A percentile compares a stretch with the other conserved stretches of the same genome.
Evolutionary conservation across 371 early-diverging fungal species (phyloP).

Genomic region (Haplosporangium sp.): DNA sequence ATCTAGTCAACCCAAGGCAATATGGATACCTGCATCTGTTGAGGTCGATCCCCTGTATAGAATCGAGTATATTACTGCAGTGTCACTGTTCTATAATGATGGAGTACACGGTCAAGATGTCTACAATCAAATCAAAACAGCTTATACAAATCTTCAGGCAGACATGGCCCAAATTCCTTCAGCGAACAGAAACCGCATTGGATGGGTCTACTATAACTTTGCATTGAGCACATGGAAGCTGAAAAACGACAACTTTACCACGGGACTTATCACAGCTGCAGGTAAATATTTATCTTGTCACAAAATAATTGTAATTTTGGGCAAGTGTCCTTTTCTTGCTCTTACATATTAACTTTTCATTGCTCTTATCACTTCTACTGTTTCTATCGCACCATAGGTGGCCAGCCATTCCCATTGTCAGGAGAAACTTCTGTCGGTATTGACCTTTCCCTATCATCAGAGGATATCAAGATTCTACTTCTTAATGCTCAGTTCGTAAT

Average conservation of each 20-base stretch:
- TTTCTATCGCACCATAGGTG: slow-evolving; percentile 10
- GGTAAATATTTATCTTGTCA: slow-evolving; percentile 16
- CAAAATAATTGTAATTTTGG: not conserved
- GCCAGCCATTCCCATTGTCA: slow-evolving; percentile 26
- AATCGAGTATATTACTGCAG: slow-evolving; percentile 26
- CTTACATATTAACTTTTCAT: no score
- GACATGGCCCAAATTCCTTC: slow-evolving; percentile 14
- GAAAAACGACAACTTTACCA: slow-evolving; percentile 19
- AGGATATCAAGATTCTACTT: slow-evolving; percentile 22
- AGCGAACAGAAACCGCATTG: slow-evolving; percentile 31
- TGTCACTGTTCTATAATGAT: slow-evolving; percentile 32
- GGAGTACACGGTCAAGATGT: not conserved
- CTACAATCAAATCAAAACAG: slow-evolving; percentile 14
- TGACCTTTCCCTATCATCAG: not conserved
- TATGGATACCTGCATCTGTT: slow-evolving; percentile 23
- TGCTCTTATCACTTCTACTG: not conserved
- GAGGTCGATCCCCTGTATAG: slow-evolving; percentile 28
- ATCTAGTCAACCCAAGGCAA: slow-evolving; percentile 10
- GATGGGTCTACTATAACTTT: slow-evolving; percentile 44
- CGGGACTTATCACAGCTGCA: slow-evolving; percentile 32
- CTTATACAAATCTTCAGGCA: not conserved
- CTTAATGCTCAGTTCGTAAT: slow-evolving; percentile 33
- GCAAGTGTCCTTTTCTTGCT: not conserved
- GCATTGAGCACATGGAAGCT: not conserved
- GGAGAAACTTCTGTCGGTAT: not conserved